These are phyloP conservation scores for Tylopilus cervinicoccineus DNA, from an alignment of 768 basidiomycete species.

Conservation along the genomic window DNA sequence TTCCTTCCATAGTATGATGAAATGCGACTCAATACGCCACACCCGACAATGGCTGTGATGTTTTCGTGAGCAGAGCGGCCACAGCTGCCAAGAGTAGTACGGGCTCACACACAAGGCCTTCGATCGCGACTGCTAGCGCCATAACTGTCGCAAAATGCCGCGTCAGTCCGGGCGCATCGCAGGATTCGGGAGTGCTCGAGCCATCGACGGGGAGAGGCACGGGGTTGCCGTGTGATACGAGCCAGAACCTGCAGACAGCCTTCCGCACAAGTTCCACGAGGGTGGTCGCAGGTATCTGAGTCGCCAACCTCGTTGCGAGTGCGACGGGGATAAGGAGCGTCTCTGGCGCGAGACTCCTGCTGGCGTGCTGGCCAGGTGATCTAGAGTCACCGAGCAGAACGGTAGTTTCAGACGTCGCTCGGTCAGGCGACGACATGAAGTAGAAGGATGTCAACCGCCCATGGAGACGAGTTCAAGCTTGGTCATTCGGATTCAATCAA, in stretches of 20 bases:
- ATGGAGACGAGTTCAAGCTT: too few relatives aligned
- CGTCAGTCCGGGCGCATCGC: constrained; percentile 19
- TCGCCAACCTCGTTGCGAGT: constrained; percentile 20
- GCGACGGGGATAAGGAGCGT: constrained; percentile 26
- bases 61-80: not conserved
- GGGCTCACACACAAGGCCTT: constrained; percentile 23
- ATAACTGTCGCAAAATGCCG: constrained; percentile 18
- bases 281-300: constrained; percentile 24
- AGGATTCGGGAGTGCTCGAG: constrained; percentile 9
- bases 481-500: too few relatives aligned
- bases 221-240: constrained; percentile 5
- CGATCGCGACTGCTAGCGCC: constrained; percentile 9
- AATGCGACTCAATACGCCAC: constrained; percentile 20
- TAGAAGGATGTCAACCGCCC: too few relatives aligned
- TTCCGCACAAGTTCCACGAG: constrained; percentile 23
- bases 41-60: constrained; percentile 21
- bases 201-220: constrained; percentile 7
- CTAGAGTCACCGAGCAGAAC: constrained; percentile 4
- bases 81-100: not conserved
- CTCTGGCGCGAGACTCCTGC: constrained; percentile 10
- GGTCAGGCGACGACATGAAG: constrained; percentile 9
- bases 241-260: constrained; percentile 25
- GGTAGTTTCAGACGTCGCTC: constrained; percentile 2
- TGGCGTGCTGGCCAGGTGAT: not conserved
- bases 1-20: constrained; percentile 27